These are phyloP conservation scores for Rossbeevera mucosa DNA, from an alignment of 768 basidiomycete genomes.

Conservation along the genomic window DNA sequence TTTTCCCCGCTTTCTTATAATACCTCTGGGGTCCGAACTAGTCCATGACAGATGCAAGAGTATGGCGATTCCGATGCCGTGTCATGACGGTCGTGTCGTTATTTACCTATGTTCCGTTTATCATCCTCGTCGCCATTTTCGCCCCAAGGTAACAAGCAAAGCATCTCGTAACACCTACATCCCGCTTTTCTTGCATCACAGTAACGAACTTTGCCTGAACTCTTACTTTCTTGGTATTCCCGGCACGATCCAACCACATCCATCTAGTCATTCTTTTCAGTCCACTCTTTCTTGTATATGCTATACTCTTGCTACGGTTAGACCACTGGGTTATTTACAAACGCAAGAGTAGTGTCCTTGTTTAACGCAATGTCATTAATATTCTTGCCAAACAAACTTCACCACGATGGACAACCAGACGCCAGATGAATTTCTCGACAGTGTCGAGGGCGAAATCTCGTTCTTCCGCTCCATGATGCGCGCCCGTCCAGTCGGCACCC, in stretches of 20 bases:
- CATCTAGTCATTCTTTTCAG: constrained; percentile 17
- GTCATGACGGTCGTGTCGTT: constrained; percentile 64
- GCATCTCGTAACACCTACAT: constrained; percentile 11
- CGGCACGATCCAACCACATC: background rate
- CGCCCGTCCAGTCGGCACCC: constrained; percentile 76
- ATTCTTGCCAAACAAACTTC: constrained; percentile 19
- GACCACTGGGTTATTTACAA: constrained; percentile 7
- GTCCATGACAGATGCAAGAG: constrained; percentile 52
- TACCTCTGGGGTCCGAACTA: constrained; percentile 1
- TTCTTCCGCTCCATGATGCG: constrained; percentile 82
- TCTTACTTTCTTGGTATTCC: constrained; percentile 18
- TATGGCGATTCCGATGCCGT: constrained; percentile 74
- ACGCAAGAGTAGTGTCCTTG: constrained; percentile 24
- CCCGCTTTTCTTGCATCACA: constrained; percentile 24
- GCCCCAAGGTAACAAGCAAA: constrained; percentile 32
- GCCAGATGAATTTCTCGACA: constrained; percentile 51
- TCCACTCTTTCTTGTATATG: constrained; percentile 27
- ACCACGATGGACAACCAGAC: constrained; percentile 28
- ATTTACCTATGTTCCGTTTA: constrained; percentile 75
- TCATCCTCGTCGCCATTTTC: constrained; percentile 67
- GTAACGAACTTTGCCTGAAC: constrained; percentile 10
- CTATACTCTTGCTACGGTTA: constrained; percentile 23
- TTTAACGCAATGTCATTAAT: constrained; percentile 16
- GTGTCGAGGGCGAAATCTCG: constrained; percentile 77
- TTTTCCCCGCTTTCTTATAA: background rate